phyloP scores from a whole-genome alignment of 2,329 filamentous ascomycete genomes.

The Xylariales sp. region DNA sequence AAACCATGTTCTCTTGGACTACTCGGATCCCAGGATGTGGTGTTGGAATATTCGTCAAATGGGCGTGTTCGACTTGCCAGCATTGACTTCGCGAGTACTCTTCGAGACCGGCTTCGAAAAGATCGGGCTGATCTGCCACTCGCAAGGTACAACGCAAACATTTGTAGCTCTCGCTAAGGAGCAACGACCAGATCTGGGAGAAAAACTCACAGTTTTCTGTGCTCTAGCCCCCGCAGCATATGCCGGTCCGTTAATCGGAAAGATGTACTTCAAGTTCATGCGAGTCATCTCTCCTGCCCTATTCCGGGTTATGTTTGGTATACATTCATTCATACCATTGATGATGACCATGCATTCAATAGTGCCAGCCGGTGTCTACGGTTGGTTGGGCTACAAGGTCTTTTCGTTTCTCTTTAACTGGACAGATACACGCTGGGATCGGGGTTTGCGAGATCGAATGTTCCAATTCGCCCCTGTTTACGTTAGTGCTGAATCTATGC shows the following conservation, averaged over 20 bases:
- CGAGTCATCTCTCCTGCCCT: constrained; percentile 68
- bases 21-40: constrained; percentile 88
- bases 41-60: constrained; percentile 94
- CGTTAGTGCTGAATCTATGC: constrained; percentile 84
- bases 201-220: constrained; percentile 84
- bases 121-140: constrained; percentile 79
- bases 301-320: constrained; percentile 82
- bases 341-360: constrained; percentile 81
- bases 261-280: constrained; percentile 92
- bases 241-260: constrained; percentile 78
- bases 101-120: constrained; percentile 79
- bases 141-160: constrained; percentile 85
- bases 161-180: constrained; percentile 86
- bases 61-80: constrained; percentile 83
- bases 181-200: constrained; percentile 78
- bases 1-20: constrained; percentile 65
- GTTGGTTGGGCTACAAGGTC: constrained; percentile 79
- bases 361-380: constrained; percentile 66
- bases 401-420: constrained; percentile 89
- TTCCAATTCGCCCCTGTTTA: constrained; percentile 93
- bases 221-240: constrained; percentile 88
- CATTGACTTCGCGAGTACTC: constrained; percentile 74
- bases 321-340: constrained; percentile 87
- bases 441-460: constrained; percentile 71
- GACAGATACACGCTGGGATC: constrained; percentile 82